A percentile compares a stretch with the other conserved stretches of the same genome.
Evolutionary conservation across 148 eudicot genomes (phyloP).

Genomic region (Rhododendron mucronatum): DNA sequence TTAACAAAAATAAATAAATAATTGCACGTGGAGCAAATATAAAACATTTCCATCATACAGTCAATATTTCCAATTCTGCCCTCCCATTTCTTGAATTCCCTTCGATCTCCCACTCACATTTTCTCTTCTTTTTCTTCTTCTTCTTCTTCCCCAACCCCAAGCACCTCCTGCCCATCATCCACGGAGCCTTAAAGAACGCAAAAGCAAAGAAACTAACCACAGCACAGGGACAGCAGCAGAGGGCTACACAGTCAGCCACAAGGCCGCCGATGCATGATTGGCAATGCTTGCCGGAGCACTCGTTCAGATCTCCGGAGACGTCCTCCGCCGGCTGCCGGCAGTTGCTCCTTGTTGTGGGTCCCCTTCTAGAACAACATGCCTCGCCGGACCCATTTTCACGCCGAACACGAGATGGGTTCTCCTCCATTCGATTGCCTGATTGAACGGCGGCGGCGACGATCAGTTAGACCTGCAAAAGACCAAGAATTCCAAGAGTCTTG

Average conservation of each 20-base stretch:
- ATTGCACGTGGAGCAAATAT: too few species aligned
- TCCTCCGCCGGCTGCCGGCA: constrained; percentile 27
- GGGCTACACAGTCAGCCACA: constrained; percentile 83
- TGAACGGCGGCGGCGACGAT: constrained; percentile 2
- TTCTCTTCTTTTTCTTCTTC: constrained; percentile 28
- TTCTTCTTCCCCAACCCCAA: constrained; percentile 38
- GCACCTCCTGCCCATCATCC: constrained; percentile 56
- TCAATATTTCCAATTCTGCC: constrained; percentile 18
- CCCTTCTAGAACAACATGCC: constrained; percentile 4
- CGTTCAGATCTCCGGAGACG: constrained; percentile 29
- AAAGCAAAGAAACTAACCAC: constrained; percentile 59
- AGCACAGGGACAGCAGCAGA: constrained; percentile 89
- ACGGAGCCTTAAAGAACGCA: constrained; percentile 75
- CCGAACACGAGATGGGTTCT: constrained; percentile 16
- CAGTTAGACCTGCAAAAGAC: constrained; percentile 22
- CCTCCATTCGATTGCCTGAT: constrained; percentile 29
- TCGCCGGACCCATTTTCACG: constrained; percentile 12
- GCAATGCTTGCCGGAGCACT: constrained; percentile 74
- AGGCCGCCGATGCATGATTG: constrained; percentile 67
- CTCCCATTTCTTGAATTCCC: constrained; percentile 12
- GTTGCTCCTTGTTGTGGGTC: constrained; percentile 12
- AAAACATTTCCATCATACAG: too few species aligned
- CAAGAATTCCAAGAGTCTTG: not conserved
- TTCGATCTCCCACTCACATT: constrained; percentile 22
- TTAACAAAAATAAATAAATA: too few species aligned